These are phyloP conservation scores for Erodium moschatum DNA, from an alignment of 441 rosid species.

Conservation along the genomic window DNA sequence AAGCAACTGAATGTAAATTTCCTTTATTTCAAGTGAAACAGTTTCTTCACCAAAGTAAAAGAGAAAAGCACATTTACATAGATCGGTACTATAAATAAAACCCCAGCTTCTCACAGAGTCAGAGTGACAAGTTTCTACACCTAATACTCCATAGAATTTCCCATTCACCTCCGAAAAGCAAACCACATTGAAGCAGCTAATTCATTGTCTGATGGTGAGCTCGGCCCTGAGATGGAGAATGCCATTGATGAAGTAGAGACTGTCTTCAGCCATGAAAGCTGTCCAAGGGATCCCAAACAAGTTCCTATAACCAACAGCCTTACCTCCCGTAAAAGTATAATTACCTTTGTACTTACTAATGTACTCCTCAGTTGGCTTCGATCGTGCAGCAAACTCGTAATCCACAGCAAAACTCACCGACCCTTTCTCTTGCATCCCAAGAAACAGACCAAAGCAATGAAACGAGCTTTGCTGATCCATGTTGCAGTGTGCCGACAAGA, in stretches of 20 bases:
- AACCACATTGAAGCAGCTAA: no score
- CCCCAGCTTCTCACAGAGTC: no score
- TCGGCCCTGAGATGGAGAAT: constrained; percentile 77
- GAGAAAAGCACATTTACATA: not conserved
- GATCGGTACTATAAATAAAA: not conserved
- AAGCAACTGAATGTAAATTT: no score
- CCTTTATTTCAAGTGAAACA: not conserved
- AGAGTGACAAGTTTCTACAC: no score
- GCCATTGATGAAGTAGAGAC: constrained; percentile 61
- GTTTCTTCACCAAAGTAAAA: not conserved
- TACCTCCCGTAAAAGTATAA: constrained; percentile 51
- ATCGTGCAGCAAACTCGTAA: constrained; percentile 66
- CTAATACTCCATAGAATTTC: no score
- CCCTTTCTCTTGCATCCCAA: constrained; percentile 65
- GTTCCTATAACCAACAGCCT: constrained; percentile 56
- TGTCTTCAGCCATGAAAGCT: constrained; percentile 51
- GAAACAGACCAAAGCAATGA: constrained; percentile 62
- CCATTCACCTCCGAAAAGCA: no score
- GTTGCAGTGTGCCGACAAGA: constrained; percentile 60
- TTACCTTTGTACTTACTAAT: constrained; percentile 49
- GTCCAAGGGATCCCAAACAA: constrained; percentile 56
- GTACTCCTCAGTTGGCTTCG: constrained; percentile 55
- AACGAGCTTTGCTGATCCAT: constrained; percentile 57
- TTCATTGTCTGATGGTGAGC: constrained; percentile 55
- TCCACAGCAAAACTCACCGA: constrained; percentile 51